phyloP scores from a whole-genome alignment of 2,329 filamentous ascomycete genomes.

The Eutypella sp. region DNA sequence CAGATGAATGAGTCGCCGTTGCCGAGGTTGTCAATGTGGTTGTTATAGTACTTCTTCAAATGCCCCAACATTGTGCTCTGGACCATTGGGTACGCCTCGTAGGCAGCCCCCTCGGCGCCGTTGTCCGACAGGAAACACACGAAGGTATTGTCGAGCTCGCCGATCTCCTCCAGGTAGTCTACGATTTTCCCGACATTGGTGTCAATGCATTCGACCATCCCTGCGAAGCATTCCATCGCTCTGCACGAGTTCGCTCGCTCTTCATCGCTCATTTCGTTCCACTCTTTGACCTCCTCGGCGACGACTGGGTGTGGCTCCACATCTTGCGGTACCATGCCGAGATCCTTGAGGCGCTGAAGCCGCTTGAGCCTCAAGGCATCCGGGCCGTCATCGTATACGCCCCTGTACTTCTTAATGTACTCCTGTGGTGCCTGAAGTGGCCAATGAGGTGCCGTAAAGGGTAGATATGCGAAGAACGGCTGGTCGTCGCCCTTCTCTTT shows the following conservation, averaged over 20 bases:
- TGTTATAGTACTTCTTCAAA: slow-evolving; percentile 53
- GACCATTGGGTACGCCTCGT: slow-evolving; percentile 55
- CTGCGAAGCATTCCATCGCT: slow-evolving; percentile 59
- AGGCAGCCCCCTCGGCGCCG: slow-evolving; percentile 54
- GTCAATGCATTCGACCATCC: slow-evolving; percentile 61
- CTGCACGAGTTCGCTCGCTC: slow-evolving; percentile 42
- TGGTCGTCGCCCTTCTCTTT: slow-evolving; percentile 27
- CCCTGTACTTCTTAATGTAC: slow-evolving; percentile 51
- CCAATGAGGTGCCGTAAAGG: slow-evolving; percentile 61
- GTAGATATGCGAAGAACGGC: slow-evolving; percentile 56
- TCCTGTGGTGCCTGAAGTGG: slow-evolving; percentile 54
- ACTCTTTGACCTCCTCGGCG: slow-evolving; percentile 42
- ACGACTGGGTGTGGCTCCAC: slow-evolving; percentile 47
- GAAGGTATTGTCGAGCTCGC: slow-evolving; percentile 59
- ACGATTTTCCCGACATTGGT: slow-evolving; percentile 54
- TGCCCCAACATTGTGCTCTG: slow-evolving; percentile 46
- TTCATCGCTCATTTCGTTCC: slow-evolving; percentile 41
- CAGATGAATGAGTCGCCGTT: slow-evolving; percentile 54
- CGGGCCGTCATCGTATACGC: slow-evolving; percentile 57
- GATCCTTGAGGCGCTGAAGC: slow-evolving; percentile 49
- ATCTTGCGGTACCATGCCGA: slow-evolving; percentile 49
- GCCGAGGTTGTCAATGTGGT: slow-evolving; percentile 53
- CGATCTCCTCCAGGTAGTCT: slow-evolving; percentile 48
- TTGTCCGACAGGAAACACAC: slow-evolving; percentile 61
- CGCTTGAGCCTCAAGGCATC: slow-evolving; percentile 49